Conservation (phyloP, 2,329 filamentous ascomycete species). For the Diaporthe sp. region DNA sequence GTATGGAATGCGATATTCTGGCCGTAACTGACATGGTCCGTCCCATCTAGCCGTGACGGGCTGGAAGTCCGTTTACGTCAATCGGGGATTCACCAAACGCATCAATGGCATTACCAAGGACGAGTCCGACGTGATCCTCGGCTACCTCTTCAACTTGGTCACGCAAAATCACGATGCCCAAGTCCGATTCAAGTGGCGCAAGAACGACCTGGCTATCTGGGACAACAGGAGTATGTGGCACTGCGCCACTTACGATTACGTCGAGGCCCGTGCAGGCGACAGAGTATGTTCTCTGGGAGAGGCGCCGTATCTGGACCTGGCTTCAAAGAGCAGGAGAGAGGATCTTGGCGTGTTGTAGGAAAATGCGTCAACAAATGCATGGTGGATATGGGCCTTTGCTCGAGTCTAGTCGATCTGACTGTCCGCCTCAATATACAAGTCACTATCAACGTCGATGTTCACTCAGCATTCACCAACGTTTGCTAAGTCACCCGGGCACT, state of each 20-base stretch:
- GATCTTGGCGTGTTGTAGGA: constrained; percentile 46
- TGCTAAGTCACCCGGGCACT: not conserved
- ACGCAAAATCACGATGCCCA: constrained; percentile 71
- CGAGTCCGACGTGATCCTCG: constrained; percentile 66
- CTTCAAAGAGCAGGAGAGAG: constrained; percentile 56
- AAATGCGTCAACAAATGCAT: not conserved
- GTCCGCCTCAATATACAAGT: not conserved
- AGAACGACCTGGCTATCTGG: constrained; percentile 74
- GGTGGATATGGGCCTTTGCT: not conserved
- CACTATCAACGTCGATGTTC: not conserved
- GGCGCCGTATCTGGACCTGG: constrained; percentile 57
- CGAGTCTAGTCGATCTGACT: not conserved
- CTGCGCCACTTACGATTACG: constrained; percentile 74
- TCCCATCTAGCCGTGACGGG: constrained; percentile 62
- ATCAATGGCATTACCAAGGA: constrained; percentile 69
- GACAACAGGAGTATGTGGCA: constrained; percentile 70
- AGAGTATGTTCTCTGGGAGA: constrained; percentile 59
- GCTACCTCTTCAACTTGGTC: constrained; percentile 63
- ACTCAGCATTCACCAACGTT: not conserved
- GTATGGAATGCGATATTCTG: not conserved
- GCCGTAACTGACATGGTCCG: constrained; percentile 5
- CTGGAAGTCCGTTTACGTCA: constrained; percentile 69
- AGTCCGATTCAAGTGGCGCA: constrained; percentile 67
- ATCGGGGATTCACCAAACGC: constrained; percentile 65
- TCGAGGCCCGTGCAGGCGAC: constrained; percentile 57